Base-by-base conservation (phyloP, 2,329 filamentous ascomycete genomes). In the Fusarium torreyae region DNA sequence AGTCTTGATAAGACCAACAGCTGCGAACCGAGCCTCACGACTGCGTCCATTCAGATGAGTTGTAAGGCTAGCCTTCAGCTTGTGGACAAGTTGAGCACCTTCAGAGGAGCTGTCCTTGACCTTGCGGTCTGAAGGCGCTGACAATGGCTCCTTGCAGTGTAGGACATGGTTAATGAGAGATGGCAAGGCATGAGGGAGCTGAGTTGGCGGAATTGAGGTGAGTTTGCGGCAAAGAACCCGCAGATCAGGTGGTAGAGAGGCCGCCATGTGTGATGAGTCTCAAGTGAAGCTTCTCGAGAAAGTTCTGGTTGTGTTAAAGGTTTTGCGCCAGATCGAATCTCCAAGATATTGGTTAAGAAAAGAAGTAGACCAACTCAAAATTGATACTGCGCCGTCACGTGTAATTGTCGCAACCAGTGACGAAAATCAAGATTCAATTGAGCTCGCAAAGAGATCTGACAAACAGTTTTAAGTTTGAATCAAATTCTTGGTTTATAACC, bases 11-110 rank as follows among this genome's bases (percentile, higher is more conserved):
- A 98, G 81, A 17, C 92, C 89, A 43, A 92, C 88, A 8, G 91
- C 94, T 18, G 90, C 87, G 82, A 95, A 97, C 74, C 93, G 88
- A 43, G 91, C 93, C 72, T 94, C 89, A 4, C 88, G 77, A 48
- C 83, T 93, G 61, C 91, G 91, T 57, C 95, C 94, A 76, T 93
- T 92, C 34, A 98, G 82, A 15, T 98, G 84, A 14, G 92, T 90
- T 2, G 89, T 91, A 62, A 97, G 84, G 54, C 93, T 89, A 6
- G 92, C 93, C 77, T 92, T 93, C 74, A 97, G 85, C 77, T 92
- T 95, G 79, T 97, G 93, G 2, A 96, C 86, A 20, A 94, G 86
- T n/a, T 91, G 83, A 1, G 89, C 81, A 43, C 85, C 84, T 63
- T 95, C 93, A 0, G 91, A 87, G 8, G 82, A 81, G 66, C 86